Evolutionary conservation across 208 protist genomes (phyloP), one percentile per base, ranked within the genome.

Genomic region (Polymyxa betae): DNA sequence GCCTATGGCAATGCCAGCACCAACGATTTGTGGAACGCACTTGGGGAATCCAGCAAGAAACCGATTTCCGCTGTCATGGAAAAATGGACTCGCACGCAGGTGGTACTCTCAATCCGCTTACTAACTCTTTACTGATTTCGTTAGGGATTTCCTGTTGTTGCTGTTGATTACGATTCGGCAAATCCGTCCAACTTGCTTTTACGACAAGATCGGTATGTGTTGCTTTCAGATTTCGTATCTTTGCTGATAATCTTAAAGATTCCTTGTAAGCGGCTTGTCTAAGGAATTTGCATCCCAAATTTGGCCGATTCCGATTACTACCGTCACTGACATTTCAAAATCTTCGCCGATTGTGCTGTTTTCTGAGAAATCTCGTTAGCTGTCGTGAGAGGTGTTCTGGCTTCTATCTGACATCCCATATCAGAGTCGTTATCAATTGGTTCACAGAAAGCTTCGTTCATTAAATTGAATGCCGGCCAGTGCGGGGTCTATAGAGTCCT

Each of bases 1-100:
- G 5, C 72, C 10, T 82, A 82, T n/a, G 72, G 72, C 10, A 82
- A 82, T 82, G 72, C 72, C 72, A 82, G 72, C 40, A 82, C 72
- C 35, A 82, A 40, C 16, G 72, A 82, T 43, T 43, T 82, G 72
- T 82, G 72, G 72, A 82, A 82, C 35, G 72, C 72, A 38, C 72
- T 82, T 82, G 72, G 72, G 5, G 72, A 82, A 43, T 82, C 72
- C 16, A 45, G 16, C 72, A n/a, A n/a, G 10, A 82, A 82, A n/a
- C 72, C 72, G 5, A n/a, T 82, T 82, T 5, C 72, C 35, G 5
- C 72, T 35, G 72, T 82, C 40, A 82, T 82, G 72, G 72, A 82
- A 43, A 82, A 82, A n/a, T 82, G 72, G 72, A 82, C 72, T 5
- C 72, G 35, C 16, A 82, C 72, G 5, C 72, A 82, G 72, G 72